Base-by-base conservation (phyloP, 805 yeast genomes). In the Saccharomycopsis selenospora region DNA sequence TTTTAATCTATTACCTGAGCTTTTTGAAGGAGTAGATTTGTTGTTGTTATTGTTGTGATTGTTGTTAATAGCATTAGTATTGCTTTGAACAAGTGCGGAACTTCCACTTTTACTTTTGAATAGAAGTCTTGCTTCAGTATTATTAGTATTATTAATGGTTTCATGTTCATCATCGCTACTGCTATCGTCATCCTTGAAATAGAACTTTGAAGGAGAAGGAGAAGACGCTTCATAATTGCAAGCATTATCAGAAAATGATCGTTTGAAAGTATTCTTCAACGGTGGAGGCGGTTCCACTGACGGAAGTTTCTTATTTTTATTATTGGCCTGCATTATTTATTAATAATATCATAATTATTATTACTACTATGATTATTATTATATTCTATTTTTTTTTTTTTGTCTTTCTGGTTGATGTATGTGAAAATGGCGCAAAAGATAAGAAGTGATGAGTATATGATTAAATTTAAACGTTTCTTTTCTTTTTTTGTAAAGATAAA, bases 171-270 rank as follows among this genome's bases (percentile, higher is more conserved):
- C 46, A 18, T 47, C 50, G 26, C 50, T 42, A 20, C 38, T 33
- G 10, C 38, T 33, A 6, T 33, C 38, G 38, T 14, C 38, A 14
- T 46, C 50, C 30, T 47, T 17, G 30, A 47, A 26, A 36, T 42
- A 47, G 38, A 47, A 47, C 47, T 20, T 43, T n/a, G 45, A 42
- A 4, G 45, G 45, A 20, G 22, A 13, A 4, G 26, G 26, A 13
- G 24, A 14, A 14, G 25, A 38, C 13, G 43, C 18, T 27, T 4
- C 18, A 14, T 20, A 20, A 14, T 33, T 7, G 10, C 38, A 33
- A 20, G n/a, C 38, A 14, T 33, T 33, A 14, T 33, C 38, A 20
- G 38, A 33, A 20, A 33, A 33, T 6, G 38, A 33, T 20, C 38
- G 38, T 14, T 33, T 33, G 38, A 33, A 33, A 14, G 38, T 33